A percentile compares a stretch with the other conserved stretches of the same genome.
Conservation (phyloP, 352 stramenopile genomes). For the Phytopythium montanum region DNA sequence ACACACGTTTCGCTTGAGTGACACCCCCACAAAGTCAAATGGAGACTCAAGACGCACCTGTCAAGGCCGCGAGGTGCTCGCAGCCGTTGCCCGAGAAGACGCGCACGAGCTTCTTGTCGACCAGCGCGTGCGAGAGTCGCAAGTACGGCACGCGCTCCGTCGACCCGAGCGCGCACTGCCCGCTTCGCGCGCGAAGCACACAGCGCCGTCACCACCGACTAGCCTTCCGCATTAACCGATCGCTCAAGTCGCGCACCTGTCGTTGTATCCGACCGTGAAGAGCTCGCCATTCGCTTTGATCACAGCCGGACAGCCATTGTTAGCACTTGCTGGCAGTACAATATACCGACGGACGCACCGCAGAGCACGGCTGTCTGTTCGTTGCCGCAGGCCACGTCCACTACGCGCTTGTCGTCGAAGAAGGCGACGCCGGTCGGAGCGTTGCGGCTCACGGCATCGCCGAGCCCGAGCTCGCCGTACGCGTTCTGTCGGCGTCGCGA, state of each 20-base stretch:
- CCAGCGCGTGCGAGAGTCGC: slow-evolving; percentile 46
- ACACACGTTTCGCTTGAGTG: no score
- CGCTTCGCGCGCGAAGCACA: slow-evolving; percentile 35
- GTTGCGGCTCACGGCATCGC: slow-evolving; percentile 72
- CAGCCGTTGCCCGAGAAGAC: slow-evolving; percentile 91
- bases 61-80: slow-evolving; percentile 87
- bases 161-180: slow-evolving; percentile 88
- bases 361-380: slow-evolving; percentile 88
- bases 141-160: slow-evolving; percentile 61
- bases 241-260: slow-evolving; percentile 45
- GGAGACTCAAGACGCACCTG: slow-evolving; percentile 24
- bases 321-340: neutral
- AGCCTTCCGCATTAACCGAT: neutral
- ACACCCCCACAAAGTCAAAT: no score
- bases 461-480: slow-evolving; percentile 90
- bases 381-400: slow-evolving; percentile 87
- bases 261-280: slow-evolving; percentile 91
- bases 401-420: slow-evolving; percentile 36
- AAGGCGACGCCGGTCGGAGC: slow-evolving; percentile 41
- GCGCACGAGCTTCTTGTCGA: slow-evolving; percentile 53
- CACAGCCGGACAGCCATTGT: neutral
- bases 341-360: slow-evolving; percentile 23
- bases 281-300: slow-evolving; percentile 64
- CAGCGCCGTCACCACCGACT: neutral
- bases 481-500: slow-evolving; percentile 60